A percentile compares a stretch with the other conserved stretches of the same genome.
These are phyloP conservation scores for Trichoderma semiorbis DNA, from an alignment of 2,329 filamentous ascomycete species.

Conservation along the genomic window DNA sequence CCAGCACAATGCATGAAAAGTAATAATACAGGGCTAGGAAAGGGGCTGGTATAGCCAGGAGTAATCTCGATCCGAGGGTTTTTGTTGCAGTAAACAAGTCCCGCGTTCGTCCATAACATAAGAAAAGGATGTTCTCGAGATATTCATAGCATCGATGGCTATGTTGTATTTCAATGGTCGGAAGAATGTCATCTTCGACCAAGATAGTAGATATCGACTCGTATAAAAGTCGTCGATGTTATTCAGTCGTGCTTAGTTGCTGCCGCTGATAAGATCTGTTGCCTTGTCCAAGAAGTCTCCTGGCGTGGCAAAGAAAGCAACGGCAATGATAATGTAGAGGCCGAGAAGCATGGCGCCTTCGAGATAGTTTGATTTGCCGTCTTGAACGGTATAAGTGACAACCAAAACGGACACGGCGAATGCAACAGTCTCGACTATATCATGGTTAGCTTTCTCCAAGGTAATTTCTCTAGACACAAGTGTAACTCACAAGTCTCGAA, in stretches of 20 bases:
- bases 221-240: background rate
- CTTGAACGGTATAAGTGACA: slow-evolving; percentile 72
- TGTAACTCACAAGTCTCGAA: slow-evolving; percentile 59
- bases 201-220: background rate
- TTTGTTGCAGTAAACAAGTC: background rate
- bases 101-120: background rate
- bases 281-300: slow-evolving; percentile 43
- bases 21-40: slow-evolving; percentile 7
- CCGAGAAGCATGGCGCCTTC: slow-evolving; percentile 67
- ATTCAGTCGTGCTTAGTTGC: background rate
- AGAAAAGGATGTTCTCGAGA: background rate
- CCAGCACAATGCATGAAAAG: background rate
- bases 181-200: background rate
- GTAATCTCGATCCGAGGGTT: background rate
- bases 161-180: background rate
- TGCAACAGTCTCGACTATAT: slow-evolving; percentile 65
- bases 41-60: background rate
- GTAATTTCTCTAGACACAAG: background rate
- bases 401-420: slow-evolving; percentile 74
- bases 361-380: slow-evolving; percentile 80
- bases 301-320: slow-evolving; percentile 58
- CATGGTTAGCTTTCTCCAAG: slow-evolving; percentile 20
- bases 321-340: slow-evolving; percentile 58
- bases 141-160: background rate
- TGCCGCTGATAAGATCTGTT: background rate